phyloP scores from a whole-genome alignment of 352 stramenopile genomes.

The Phytophthora constricta region DNA sequence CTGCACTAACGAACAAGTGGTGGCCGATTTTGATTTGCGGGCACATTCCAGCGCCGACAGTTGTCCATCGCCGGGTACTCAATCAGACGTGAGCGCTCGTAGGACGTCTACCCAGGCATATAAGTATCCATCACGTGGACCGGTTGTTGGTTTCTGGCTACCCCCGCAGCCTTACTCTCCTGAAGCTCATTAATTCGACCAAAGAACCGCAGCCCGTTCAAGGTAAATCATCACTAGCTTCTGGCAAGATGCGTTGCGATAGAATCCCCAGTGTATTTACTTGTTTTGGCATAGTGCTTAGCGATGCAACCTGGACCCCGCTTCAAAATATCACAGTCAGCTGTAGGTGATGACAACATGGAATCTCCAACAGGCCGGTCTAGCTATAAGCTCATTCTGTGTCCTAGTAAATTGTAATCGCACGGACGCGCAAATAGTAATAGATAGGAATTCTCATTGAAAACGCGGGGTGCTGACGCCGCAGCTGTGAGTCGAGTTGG shows the following conservation, averaged over 20 bases:
- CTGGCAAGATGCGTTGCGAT: slow-evolving; percentile 2
- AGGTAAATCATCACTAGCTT: slow-evolving; percentile 13
- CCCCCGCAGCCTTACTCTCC: slow-evolving; percentile 13
- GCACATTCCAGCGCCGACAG: slow-evolving; percentile 24
- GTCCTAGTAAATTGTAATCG: too few relatives aligned
- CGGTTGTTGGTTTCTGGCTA: slow-evolving; percentile 24
- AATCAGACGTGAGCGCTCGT: slow-evolving; percentile 12
- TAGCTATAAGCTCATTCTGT: too few relatives aligned
- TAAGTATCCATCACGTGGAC: slow-evolving; percentile 12
- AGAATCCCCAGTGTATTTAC: too few relatives aligned
- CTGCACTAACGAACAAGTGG: slow-evolving; percentile 20
- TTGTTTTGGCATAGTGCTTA: too few relatives aligned
- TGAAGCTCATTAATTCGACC: slow-evolving; percentile 9
- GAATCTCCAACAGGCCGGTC: too few relatives aligned
- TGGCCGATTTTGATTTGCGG: slow-evolving; percentile 14
- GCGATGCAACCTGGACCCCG: too few relatives aligned
- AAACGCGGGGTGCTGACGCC: too few relatives aligned
- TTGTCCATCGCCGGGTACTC: slow-evolving; percentile 15
- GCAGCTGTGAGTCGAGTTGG: too few relatives aligned
- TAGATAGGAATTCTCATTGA: too few relatives aligned
- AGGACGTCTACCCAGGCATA: neutral
- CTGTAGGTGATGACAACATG: too few relatives aligned
- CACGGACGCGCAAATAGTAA: too few relatives aligned
- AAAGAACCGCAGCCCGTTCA: slow-evolving; percentile 22
- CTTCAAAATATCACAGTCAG: too few relatives aligned